phyloP scores from a whole-genome alignment of 2,329 filamentous ascomycete species.

The Xylaria multiplex region DNA sequence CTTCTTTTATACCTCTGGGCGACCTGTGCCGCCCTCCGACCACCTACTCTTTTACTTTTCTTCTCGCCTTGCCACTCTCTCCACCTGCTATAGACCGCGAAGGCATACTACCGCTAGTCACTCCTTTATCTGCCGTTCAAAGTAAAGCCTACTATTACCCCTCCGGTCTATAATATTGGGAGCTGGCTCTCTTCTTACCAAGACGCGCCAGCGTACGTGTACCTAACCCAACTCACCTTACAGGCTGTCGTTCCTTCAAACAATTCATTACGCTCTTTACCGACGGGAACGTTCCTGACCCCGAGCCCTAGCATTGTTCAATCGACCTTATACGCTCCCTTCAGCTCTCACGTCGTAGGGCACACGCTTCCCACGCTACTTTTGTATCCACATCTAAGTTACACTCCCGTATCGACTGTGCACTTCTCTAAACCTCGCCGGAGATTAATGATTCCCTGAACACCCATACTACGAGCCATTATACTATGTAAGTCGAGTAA shows the following conservation, averaged over 20 bases:
- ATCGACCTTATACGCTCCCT: constrained; percentile 48
- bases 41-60: constrained; percentile 53
- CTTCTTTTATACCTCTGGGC: constrained; percentile 63
- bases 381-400: constrained; percentile 36
- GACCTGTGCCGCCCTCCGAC: constrained; percentile 61
- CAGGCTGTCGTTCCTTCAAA: constrained; percentile 56
- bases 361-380: constrained; percentile 51
- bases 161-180: constrained; percentile 59
- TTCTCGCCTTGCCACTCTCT: constrained; percentile 59
- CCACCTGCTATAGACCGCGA: constrained; percentile 50
- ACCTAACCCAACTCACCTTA: constrained; percentile 51
- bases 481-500: constrained; percentile 54
- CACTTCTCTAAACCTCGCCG: constrained; percentile 42
- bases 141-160: constrained; percentile 54
- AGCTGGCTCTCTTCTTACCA: constrained; percentile 65
- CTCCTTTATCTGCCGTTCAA: constrained; percentile 58
- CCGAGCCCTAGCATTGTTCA: constrained; percentile 34
- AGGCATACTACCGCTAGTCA: constrained; percentile 56
- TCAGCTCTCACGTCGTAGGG: constrained; percentile 53
- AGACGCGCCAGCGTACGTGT: constrained; percentile 52
- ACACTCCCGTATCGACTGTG: constrained; percentile 51
- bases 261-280: constrained; percentile 57
- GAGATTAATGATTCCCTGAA: constrained; percentile 46
- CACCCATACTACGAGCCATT: constrained; percentile 50
- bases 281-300: constrained; percentile 34